Evolutionary conservation across 1,139 yeast genomes (phyloP), one percentile per base, ranked within the genome.

Genomic region (Zygosaccharomyces pseudobailii): DNA sequence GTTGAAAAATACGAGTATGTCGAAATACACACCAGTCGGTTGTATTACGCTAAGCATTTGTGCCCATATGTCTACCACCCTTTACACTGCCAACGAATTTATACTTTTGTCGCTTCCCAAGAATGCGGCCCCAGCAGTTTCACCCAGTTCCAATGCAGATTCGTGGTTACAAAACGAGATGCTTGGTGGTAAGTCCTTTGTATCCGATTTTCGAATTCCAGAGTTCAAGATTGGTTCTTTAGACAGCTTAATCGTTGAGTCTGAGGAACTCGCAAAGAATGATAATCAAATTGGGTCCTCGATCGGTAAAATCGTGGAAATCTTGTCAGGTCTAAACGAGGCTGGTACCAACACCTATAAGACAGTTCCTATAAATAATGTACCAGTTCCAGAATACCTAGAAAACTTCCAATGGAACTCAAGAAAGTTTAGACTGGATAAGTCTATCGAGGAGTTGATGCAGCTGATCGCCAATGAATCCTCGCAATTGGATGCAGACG

Each of bases 151-250:
- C 56, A 61, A 66, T 64, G 62, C 67, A 50, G 63, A 68, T 53
- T 58, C 64, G 40, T 65, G 77, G 79, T 51, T 71, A 38, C 65
- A 67, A 41, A 56, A 59, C 36, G 51, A 49, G 19, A 51, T 71
- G 44, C 47, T 68, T 27, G 64, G 61, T 19, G 74, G 75, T 3
- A 63, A 62, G 44, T 58, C 70, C 1, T 63, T 57, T 30, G 61
- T 70, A 3, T 57, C 65, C 27, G 57, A 63, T 31, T 79, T 87
- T 52, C 71, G 73, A 36, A 74, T 89, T 45, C 98, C 97, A n/a
- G 82, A 77, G 55, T 90, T 92, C 69, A 94, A 92, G 69, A 87
- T 92, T 56, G 97, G 97, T 31, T 90, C 97, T 3, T 76, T 92
- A 63, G 99, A 94, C 69, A 84, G 90, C 35, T 76, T 92, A 52